A percentile compares a stretch with the other conserved stretches of the same genome.
phyloP scores from a whole-genome alignment of 768 basidiomycete genomes.

The Tephrocybe sp. region DNA sequence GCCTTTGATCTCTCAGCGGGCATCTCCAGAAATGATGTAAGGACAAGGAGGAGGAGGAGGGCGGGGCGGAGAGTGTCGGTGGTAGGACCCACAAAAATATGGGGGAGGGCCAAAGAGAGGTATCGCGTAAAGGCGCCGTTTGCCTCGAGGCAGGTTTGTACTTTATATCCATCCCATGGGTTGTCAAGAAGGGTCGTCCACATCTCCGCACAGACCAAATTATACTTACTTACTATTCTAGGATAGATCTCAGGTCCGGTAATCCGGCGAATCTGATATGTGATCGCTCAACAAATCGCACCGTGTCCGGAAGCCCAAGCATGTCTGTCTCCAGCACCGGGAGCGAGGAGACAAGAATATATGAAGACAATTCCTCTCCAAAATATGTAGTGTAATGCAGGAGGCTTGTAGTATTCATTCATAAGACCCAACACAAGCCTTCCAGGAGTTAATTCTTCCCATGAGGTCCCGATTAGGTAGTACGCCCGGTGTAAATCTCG shows the following conservation, averaged over 20 bases:
- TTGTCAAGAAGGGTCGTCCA: conserved; percentile 17
- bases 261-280: conserved; percentile 16
- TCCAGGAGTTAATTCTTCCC: background rate
- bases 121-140: conserved; percentile 22
- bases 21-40: conserved; percentile 30
- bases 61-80: conserved; percentile 13
- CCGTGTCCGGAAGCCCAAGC: conserved; percentile 15
- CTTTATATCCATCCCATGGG: conserved; percentile 23
- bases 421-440: background rate
- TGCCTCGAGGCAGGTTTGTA: conserved; percentile 21
- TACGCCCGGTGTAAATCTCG: conserved; percentile 9
- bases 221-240: conserved; percentile 18
- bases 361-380: too few species aligned
- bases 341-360: background rate
- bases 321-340: conserved; percentile 8
- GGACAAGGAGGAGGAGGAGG: conserved; percentile 9
- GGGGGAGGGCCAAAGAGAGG: conserved; percentile 18
- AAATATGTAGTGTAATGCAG: too few species aligned
- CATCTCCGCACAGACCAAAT: conserved; percentile 19
- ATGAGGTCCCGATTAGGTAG: background rate
- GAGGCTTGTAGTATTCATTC: background rate
- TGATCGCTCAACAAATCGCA: conserved; percentile 19
- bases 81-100: conserved; percentile 17
- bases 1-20: conserved; percentile 46
- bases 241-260: conserved; percentile 20